Evolutionary conservation across 169 alveolate species (phyloP).

Genomic region (Eimeria necatrix): DNA sequence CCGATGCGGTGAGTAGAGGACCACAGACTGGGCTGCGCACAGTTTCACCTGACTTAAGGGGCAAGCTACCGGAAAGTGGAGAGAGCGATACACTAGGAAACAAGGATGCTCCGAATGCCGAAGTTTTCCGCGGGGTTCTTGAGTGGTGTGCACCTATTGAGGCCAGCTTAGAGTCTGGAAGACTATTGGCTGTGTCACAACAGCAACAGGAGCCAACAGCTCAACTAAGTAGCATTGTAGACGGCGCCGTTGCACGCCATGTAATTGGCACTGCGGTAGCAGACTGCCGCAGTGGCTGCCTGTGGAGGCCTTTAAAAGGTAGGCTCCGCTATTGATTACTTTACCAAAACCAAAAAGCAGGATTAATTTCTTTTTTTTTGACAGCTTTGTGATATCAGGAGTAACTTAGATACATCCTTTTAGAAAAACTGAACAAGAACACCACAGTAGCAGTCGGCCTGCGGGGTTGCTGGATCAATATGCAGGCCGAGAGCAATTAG

Average conservation of each 20-base stretch:
- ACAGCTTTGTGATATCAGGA: too few species aligned
- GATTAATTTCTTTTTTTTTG: background rate
- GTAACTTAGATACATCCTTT: too few species aligned
- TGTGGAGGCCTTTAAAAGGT: slow-evolving; percentile 80
- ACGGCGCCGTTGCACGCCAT: slow-evolving; percentile 71
- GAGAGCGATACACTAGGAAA: background rate
- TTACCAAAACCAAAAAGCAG: background rate
- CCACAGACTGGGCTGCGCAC: too few species aligned
- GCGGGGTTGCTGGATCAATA: too few species aligned
- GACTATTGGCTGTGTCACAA: background rate
- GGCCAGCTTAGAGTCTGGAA: slow-evolving; percentile 18
- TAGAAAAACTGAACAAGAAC: too few species aligned
- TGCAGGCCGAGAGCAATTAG: too few species aligned
- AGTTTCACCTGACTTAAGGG: too few species aligned
- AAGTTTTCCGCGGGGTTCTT: slow-evolving; percentile 9
- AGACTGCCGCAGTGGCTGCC: slow-evolving; percentile 71
- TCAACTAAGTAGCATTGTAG: background rate
- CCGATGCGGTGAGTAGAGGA: too few species aligned
- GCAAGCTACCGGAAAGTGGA: too few species aligned
- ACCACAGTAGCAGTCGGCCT: too few species aligned
- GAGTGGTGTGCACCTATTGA: background rate
- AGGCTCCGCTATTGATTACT: background rate
- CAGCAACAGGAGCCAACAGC: background rate
- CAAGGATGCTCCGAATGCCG: background rate
- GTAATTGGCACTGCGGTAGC: slow-evolving; percentile 77